phyloP scores from a whole-genome alignment of 345 rosid genomes.

The Pugionium cornutum region DNA sequence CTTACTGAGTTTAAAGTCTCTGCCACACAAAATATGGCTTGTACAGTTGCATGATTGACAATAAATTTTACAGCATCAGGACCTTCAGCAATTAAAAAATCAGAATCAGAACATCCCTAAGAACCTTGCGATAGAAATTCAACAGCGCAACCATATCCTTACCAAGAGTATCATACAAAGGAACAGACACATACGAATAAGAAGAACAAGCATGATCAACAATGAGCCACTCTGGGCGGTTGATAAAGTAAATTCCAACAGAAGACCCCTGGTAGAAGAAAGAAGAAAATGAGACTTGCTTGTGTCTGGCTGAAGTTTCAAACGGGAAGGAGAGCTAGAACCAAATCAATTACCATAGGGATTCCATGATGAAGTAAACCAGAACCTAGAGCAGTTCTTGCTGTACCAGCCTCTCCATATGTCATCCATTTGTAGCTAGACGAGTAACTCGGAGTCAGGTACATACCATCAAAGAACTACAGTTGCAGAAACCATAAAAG shows the following conservation, averaged over 20 bases:
- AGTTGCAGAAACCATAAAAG: conserved; percentile 15
- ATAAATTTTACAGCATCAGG: conserved; percentile 93
- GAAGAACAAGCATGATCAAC: conserved; percentile 97
- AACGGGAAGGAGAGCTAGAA: neutral
- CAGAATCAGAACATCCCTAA: conserved; percentile 15
- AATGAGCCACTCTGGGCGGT: conserved; percentile 92
- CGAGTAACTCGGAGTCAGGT: conserved; percentile 3
- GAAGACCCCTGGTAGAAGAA: conserved; percentile 62
- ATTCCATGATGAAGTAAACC: conserved; percentile 73
- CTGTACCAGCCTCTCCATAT: conserved; percentile 88
- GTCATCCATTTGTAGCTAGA: conserved; percentile 95
- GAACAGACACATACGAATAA: conserved; percentile 84
- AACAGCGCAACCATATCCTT: conserved; percentile 30
- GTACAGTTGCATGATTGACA: conserved; percentile 79
- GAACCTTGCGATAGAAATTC: conserved; percentile 18
- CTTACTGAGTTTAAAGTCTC: conserved; percentile 75
- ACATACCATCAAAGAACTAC: conserved; percentile 4
- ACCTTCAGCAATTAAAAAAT: conserved; percentile 51
- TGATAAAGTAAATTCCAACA: conserved; percentile 87
- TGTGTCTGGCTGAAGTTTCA: conserved; percentile 15
- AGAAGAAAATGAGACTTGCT: conserved; percentile 1
- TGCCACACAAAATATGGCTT: conserved; percentile 88
- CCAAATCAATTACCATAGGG: conserved; percentile 46
- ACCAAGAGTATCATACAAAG: conserved; percentile 98
- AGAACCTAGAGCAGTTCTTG: conserved; percentile 83